Base-by-base conservation (phyloP, 1,139 yeast genomes). In the Lodderomyces orthopsilosis region DNA sequence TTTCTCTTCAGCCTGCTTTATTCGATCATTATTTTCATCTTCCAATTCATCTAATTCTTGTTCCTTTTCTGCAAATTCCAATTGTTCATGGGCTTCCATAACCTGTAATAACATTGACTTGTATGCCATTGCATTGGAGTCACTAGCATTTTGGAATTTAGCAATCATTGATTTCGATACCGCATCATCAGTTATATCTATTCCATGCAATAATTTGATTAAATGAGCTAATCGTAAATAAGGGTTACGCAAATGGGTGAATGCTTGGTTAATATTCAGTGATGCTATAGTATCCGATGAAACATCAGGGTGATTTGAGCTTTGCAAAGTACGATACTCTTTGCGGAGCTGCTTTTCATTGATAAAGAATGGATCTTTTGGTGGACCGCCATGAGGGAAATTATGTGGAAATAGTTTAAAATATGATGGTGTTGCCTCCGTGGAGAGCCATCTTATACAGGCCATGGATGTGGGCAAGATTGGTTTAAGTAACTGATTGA, bases 251-350 rank as follows among this genome's bases (percentile, higher is more conserved):
- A 91, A 63, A 0, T 85, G 79, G 15, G 82, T 70, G 61, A 87
- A 91, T 0, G 96, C 97, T 41, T 75, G 77, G 58, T 91, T 90
- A 37, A 91, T 67, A 42, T 74, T 61, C 6, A 85, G 70, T 2
- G 88, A 78, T 19, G 40, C 43, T 9, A 30, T 15, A 14, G 46
- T 41, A 40, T 53, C 54, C 47, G 40, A 59, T 51, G 24, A 56
- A 50, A 76, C 69, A 59, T 91, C 98, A 0, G 98, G 98, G 57
- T 91, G 98, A 41, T 79, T 75, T 48, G 74, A 68, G 33, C 86
- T 77, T 59, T 93, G 98, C 32, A 90, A 66, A 8, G 58, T 56
- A 39, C 95, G 69, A 58, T 82, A 91, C 58, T 93, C 98, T 46
- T 80, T 74, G 42, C 95, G 75, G 42, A 93, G 70, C 10, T 64